Conservation (phyloP, 306 rosid genomes). For the Boehmeria nivea region DNA sequence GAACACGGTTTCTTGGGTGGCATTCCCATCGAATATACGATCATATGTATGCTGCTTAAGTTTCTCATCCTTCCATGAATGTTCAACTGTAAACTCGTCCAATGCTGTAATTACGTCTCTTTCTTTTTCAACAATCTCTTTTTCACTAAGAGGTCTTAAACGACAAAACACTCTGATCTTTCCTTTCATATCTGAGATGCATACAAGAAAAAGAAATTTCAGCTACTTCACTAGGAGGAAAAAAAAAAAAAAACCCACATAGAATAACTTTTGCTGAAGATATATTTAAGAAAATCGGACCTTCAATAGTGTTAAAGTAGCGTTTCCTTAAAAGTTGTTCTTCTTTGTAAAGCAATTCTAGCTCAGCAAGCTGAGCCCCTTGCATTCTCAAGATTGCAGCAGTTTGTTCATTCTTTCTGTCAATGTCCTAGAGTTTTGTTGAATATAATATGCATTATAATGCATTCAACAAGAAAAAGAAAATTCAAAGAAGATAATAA, state of each 20-base stretch:
- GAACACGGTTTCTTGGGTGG: slow-evolving; percentile 76
- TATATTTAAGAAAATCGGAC: slow-evolving; percentile 29
- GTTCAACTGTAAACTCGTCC: slow-evolving; percentile 90
- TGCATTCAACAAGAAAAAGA: neutral
- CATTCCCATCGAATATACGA: slow-evolving; percentile 62
- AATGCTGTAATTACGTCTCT: slow-evolving; percentile 33
- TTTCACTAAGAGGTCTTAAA: slow-evolving; percentile 67
- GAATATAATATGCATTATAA: neutral
- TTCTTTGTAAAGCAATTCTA: slow-evolving; percentile 86
- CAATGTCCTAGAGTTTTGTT: slow-evolving; percentile 62
- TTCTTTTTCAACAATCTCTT: slow-evolving; percentile 58
- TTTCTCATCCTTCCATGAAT: slow-evolving; percentile 87
- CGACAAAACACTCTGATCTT: slow-evolving; percentile 94
- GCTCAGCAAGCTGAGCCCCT: slow-evolving; percentile 82
- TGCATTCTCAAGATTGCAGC: slow-evolving; percentile 87
- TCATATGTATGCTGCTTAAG: slow-evolving; percentile 78
- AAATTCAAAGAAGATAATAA: too few relatives aligned
- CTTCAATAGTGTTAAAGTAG: slow-evolving; percentile 89
- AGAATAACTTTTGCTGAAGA: too few relatives aligned
- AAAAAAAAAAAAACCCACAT: neutral
- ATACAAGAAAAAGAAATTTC: slow-evolving; percentile 5
- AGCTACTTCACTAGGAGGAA: neutral
- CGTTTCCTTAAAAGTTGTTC: slow-evolving; percentile 90
- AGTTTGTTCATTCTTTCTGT: slow-evolving; percentile 94
- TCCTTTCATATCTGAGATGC: slow-evolving; percentile 91